Percentiles rank a stretch among this genome's conserved stretches.
These are phyloP conservation scores for Ophiostoma tasmaniense DNA, from an alignment of 2,329 filamentous ascomycete genomes.

Conservation along the genomic window DNA sequence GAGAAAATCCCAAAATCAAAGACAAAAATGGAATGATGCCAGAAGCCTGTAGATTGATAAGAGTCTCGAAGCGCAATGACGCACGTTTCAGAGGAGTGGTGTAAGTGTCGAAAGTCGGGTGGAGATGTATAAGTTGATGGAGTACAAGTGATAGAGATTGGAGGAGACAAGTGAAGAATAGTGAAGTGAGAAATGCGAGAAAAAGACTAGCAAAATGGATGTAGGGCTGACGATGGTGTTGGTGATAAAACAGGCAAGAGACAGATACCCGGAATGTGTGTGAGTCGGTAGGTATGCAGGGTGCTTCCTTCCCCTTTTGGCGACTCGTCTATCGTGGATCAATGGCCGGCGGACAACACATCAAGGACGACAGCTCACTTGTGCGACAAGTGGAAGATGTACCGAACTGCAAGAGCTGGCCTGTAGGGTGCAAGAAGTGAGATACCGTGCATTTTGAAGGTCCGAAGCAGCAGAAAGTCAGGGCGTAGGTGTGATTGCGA, in stretches of 20 bases:
- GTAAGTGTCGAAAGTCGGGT: neutral
- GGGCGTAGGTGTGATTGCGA: neutral
- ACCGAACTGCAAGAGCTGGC: neutral
- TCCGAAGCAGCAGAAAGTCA: neutral
- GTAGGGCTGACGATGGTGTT: neutral
- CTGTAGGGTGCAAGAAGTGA: neutral
- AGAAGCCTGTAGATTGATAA: neutral
- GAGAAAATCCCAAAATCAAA: neutral
- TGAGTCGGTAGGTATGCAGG: neutral
- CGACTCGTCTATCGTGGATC: neutral
- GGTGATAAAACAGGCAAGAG: neutral
- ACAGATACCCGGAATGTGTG: neutral
- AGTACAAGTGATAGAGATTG: neutral
- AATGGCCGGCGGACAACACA: slow-evolving; percentile 1
- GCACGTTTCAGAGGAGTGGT: neutral
- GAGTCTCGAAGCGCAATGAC: neutral
- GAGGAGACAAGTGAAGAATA: neutral
- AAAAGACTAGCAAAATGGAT: neutral
- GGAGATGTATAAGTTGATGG: neutral
- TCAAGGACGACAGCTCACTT: neutral
- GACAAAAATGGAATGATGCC: neutral
- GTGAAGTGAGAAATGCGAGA: neutral
- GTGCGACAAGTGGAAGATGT: neutral
- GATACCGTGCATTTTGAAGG: neutral
- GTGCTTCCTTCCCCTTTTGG: neutral